Evolutionary conservation across 139 green algal genomes (phyloP), one percentile per base, ranked within the genome.

Genomic region (Trebouxia sp.): DNA sequence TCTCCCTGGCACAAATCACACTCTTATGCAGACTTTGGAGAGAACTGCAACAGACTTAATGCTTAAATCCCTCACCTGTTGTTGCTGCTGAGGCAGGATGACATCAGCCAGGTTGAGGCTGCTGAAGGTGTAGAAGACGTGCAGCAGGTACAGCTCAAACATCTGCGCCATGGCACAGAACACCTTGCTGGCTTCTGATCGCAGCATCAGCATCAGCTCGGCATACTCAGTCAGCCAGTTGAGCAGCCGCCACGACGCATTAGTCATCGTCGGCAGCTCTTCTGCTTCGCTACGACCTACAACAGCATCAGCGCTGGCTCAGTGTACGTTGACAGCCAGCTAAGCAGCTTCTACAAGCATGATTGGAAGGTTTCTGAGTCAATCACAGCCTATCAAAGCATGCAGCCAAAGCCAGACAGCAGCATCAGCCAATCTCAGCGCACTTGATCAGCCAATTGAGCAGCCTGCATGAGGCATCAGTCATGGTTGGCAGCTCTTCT

Each of bases 61-160:
- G 20, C 22, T 58, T 3, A 6, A 2, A 76, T 5, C 30, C 24
- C 58, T 62, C 28, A 82, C 77, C 78, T 83, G 78, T 24, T 62
- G 65, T 48, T 78, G 65, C 43, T 50, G 43, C 17, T 78, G 65
- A 22, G 78, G 62, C 42, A 30, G 50, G 42, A 81, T 42, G 43
- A 90, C 78, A 42, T 80, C 79, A 14, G 75, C 53, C 5, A 88
- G 47, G 67, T 56, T 77, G 65, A 83, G 47, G 79, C 85, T 82
- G 11, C 65, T 62, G 76, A 92, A 92, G 11, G 50, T 62, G 37
- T 80, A 48, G 62, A 86, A 89, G n/a, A 87, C 65, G 56, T 92
- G 88, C 58, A 92, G 84, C 20, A 92, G 50, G 83, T 90, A 92
- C 20, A 92, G 79, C 62, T 92, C 86, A 65, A 85, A 88, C 77